A percentile compares a stretch with the other conserved stretches of the same genome.
These are phyloP conservation scores for Wickerhamomyces bisporus DNA, from an alignment of 805 yeast genomes.

Conservation along the genomic window DNA sequence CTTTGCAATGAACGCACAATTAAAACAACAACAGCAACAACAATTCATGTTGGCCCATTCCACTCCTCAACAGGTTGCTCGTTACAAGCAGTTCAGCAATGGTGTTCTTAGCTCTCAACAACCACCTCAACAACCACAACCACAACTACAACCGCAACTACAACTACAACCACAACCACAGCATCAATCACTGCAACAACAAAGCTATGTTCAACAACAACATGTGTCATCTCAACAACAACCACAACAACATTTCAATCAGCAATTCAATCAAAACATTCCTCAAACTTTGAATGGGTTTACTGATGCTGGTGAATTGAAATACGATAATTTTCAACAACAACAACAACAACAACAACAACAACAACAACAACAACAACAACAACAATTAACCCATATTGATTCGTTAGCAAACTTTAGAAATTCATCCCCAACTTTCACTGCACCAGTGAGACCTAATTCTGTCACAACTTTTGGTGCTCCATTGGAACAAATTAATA, in stretches of 20 bases:
- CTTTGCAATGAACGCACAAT: constrained; percentile 19
- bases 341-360: constrained; percentile 12
- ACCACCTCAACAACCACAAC: not conserved
- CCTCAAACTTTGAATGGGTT: not conserved
- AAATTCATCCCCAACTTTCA: constrained; percentile 15
- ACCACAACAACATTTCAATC: constrained; percentile 3
- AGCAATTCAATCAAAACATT: not conserved
- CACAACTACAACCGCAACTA: constrained; percentile 1
- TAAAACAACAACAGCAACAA: constrained; percentile 23
- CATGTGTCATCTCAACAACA: constrained; percentile 5
- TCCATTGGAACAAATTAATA: constrained; percentile 15
- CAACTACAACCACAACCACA: constrained; percentile 4
- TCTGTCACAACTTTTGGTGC: constrained; percentile 12
- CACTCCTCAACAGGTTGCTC: constrained; percentile 14
- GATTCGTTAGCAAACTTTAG: constrained; percentile 13
- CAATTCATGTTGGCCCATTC: constrained; percentile 14
- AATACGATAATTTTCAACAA: constrained; percentile 11
- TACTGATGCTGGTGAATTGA: constrained; percentile 3
- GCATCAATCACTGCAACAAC: constrained; percentile 4
- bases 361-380: constrained; percentile 12
- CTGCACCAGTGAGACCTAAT: constrained; percentile 11
- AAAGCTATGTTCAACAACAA: not conserved
- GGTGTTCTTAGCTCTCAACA: not conserved
- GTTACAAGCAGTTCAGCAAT: constrained; percentile 12
- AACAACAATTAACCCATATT: constrained; percentile 11